Evolutionary conservation across 2,329 filamentous ascomycete genomes (phyloP).

Genomic region (Trichoderma koningii): DNA sequence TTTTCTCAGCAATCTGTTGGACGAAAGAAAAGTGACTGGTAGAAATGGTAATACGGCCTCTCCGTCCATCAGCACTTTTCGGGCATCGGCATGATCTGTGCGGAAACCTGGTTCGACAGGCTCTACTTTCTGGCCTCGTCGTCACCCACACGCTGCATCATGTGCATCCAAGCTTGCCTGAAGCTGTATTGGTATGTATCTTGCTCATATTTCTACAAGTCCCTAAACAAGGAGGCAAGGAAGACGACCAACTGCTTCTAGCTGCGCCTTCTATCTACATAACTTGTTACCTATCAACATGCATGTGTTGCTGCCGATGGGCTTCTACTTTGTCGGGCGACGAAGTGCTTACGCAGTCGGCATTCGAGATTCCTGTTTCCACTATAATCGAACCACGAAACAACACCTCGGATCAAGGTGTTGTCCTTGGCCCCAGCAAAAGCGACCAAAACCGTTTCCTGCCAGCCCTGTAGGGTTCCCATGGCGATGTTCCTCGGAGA

Average conservation of each 20-base stretch:
- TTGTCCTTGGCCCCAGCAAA: not conserved
- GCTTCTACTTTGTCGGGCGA: conserved; percentile 12
- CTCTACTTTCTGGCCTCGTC: not conserved
- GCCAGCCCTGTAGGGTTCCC: conserved; percentile 14
- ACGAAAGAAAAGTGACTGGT: not conserved
- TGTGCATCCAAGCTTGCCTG: too few species aligned
- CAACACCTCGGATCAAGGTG: not conserved
- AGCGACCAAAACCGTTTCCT: not conserved
- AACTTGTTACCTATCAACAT: not conserved
- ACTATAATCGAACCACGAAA: not conserved
- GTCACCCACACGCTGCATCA: not conserved
- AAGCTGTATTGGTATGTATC: too few species aligned
- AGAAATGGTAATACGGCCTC: conserved; percentile 6
- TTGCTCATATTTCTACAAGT: too few species aligned
- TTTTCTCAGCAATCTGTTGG: not conserved
- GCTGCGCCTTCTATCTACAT: conserved; percentile 18
- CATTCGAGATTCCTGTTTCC: conserved; percentile 12
- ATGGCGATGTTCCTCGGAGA: not conserved
- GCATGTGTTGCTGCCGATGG: too few species aligned
- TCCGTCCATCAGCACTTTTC: conserved; percentile 2
- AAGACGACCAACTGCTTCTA: not conserved
- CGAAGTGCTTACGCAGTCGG: conserved; percentile 15
- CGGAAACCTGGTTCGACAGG: not conserved
- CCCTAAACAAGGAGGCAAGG: too few species aligned
- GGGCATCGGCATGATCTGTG: not conserved